phyloP scores from a whole-genome alignment of 1,284 basidiomycete genomes.

The Trichosporon ovoides region DNA sequence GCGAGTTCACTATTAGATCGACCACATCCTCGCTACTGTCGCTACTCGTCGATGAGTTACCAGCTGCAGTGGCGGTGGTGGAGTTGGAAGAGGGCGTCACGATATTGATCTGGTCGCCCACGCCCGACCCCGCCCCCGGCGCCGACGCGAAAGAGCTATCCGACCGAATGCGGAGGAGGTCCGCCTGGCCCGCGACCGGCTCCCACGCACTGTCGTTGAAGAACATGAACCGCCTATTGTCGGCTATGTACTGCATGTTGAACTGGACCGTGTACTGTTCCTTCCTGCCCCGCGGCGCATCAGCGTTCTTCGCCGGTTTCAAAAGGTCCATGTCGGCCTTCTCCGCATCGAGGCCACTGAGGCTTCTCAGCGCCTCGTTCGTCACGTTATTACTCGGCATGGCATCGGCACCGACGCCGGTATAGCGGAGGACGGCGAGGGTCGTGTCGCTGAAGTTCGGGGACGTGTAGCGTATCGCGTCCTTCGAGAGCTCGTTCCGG shows the following conservation, averaged over 20 bases:
- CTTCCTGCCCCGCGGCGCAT: neutral
- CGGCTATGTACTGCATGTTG: constrained; percentile 21
- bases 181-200: neutral
- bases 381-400: too few relatives aligned
- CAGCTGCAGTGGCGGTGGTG: constrained; percentile 11
- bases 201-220: constrained; percentile 23
- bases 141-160: neutral
- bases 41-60: constrained; percentile 22
- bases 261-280: constrained; percentile 13
- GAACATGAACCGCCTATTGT: constrained; percentile 25
- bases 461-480: constrained; percentile 15
- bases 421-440: constrained; percentile 27
- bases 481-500: constrained; percentile 19
- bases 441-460: constrained; percentile 19
- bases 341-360: neutral
- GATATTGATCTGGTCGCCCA: constrained; percentile 21
- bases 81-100: constrained; percentile 10
- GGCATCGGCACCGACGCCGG: neutral
- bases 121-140: neutral
- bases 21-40: constrained; percentile 11
- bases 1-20: constrained; percentile 26
- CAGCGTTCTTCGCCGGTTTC: too few relatives aligned
- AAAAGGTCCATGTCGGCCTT: constrained; percentile 1
- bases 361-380: neutral
- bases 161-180: neutral